A percentile compares a stretch with the other conserved stretches of the same genome.
phyloP scores from a whole-genome alignment of 2,329 filamentous ascomycete genomes.

The Teratosphaeria destructans region DNA sequence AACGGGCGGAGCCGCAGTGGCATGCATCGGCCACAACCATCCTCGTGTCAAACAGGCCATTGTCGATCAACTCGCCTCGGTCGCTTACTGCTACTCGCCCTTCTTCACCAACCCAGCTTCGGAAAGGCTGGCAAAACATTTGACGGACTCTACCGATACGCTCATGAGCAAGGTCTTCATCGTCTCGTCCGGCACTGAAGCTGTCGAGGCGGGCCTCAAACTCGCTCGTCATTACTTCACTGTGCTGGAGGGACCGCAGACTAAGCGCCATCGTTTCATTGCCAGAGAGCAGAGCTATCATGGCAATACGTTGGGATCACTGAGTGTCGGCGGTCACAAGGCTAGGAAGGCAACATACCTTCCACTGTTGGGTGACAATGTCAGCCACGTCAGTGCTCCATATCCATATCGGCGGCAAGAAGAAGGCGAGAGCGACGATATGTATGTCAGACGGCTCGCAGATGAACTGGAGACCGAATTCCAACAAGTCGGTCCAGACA shows the following conservation, averaged over 20 bases:
- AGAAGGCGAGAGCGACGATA: conserved; percentile 21
- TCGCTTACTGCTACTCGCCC: conserved; percentile 46
- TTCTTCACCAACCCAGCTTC: conserved; percentile 44
- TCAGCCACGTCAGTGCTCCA: conserved; percentile 19
- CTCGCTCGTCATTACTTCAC: conserved; percentile 38
- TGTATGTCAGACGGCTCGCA: conserved; percentile 33
- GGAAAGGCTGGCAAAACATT: conserved; percentile 39
- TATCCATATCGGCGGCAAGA: conserved; percentile 29
- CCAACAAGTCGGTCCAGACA: conserved; percentile 35
- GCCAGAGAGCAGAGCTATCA: conserved; percentile 39
- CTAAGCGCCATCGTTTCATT: conserved; percentile 34
- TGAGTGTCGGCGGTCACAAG: conserved; percentile 31
- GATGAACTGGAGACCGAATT: conserved; percentile 41
- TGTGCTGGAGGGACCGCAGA: conserved; percentile 28
- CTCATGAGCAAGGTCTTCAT: conserved; percentile 6
- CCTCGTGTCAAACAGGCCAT: conserved; percentile 45
- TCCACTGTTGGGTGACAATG: conserved; percentile 21
- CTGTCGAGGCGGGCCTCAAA: conserved; percentile 40
- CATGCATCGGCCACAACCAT: conserved; percentile 8
- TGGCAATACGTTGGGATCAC: conserved; percentile 40
- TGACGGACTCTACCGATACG: conserved; percentile 32
- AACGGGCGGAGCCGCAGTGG: conserved; percentile 8
- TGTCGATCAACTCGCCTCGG: conserved; percentile 43
- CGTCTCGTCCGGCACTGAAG: conserved; percentile 25
- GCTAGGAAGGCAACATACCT: conserved; percentile 26